Base-by-base conservation (phyloP, 768 basidiomycete genomes). In the Boletus vermiculosoides region DNA sequence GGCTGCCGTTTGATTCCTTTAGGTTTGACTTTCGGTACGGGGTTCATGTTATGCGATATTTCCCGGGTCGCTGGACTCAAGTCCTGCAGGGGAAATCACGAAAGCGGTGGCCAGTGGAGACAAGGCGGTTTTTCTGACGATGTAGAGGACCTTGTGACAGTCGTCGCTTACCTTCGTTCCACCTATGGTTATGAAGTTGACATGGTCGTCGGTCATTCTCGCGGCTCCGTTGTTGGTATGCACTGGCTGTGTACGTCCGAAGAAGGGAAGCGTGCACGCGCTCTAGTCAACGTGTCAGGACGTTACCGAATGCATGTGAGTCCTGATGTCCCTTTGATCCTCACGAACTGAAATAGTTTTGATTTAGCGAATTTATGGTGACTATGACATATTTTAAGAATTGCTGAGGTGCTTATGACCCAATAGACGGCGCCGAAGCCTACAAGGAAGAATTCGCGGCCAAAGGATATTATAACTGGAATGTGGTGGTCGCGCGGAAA, bases 1-100 rank as follows among this genome's bases (percentile, higher is more conserved):
- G 75, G 37, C 71, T 92, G 15, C 86, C 88, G 0, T 65, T 89
- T 23, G 91, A 94, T 69, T 92, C 90, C 3, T 92, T 93, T 68
- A 81, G 90, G 33, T 92, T 94, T 65, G 91, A 94, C 70, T 94
- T 94, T 73, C 83, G 90, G 89, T 91, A 65, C 54, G 82, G 39
- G 4, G 13, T 30, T 42, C 23, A n/a, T 40, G 34, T 66, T 44
- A n/a, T 45, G 20, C 33, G 25, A 36, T 37, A 28, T 41, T 41
- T 51, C 13, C 50, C 46, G 46, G 39, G 18, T 34, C 25, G 8
- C 54, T 49, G 41, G 45, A 55, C 47, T 57, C 56, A 56, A 52
- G 16, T 37, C 10, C 42, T 41, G 7, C 57, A 92, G 90, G 49
- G 90, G 90, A 20, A 87, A 85, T 71, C 84, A 90, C 68, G 91